Conservation (phyloP, 768 basidiomycete species). For the Kwoniella shandongensis region DNA sequence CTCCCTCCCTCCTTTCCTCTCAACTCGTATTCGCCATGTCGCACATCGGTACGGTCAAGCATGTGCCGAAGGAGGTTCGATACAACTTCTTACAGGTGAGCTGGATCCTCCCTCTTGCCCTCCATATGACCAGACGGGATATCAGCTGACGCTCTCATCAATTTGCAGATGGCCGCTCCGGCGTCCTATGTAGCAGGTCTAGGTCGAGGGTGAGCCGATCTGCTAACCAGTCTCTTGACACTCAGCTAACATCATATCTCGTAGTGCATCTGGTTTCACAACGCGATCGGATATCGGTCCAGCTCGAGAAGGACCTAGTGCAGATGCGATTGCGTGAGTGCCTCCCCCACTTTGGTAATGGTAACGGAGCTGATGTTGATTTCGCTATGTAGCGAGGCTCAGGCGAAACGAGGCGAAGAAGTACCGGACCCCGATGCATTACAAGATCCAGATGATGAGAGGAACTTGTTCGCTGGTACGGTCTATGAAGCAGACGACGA, state of each 20-base stretch:
- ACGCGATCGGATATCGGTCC: conserved; percentile 99
- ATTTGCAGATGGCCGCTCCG: conserved; percentile 63
- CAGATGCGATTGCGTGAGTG: conserved; percentile 81
- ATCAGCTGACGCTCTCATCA: conserved; percentile 2
- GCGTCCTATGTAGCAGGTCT: conserved; percentile 98
- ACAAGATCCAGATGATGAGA: conserved; percentile 97
- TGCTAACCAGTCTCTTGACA: conserved; percentile 14
- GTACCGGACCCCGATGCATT: conserved; percentile 83
- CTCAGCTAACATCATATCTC: conserved; percentile 5
- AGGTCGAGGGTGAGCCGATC: conserved; percentile 74
- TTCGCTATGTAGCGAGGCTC: conserved; percentile 68
- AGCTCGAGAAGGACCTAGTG: conserved; percentile 89
- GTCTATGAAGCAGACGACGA: conserved; percentile 97
- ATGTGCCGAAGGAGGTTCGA: conserved; percentile 46
- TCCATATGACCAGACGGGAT: neutral
- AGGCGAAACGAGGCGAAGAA: conserved; percentile 82
- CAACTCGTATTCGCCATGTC: conserved; percentile 26
- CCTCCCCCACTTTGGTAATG: neutral
- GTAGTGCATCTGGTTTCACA: conserved; percentile 94
- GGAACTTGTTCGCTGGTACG: conserved; percentile 90
- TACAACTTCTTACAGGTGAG: conserved; percentile 50
- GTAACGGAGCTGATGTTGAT: neutral
- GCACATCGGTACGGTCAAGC: conserved; percentile 45
- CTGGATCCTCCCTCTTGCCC: neutral
- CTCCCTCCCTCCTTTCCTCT: conserved; percentile 2